Base-by-base conservation (phyloP, 805 yeast species). In the Candida orba region DNA sequence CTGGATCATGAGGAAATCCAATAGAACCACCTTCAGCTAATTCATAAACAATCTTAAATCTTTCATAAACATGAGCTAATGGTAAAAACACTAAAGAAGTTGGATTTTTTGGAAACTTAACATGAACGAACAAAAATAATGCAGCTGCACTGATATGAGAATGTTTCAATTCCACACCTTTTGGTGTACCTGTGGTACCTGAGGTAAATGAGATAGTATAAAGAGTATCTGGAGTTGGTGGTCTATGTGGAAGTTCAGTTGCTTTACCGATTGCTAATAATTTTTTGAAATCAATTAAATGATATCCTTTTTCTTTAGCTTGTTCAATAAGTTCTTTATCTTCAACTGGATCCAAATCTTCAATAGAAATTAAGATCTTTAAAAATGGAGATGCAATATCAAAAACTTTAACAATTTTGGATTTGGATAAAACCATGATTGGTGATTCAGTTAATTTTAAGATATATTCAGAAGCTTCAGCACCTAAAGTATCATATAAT, bases 141-240 rank as follows among this genome's bases (percentile, higher is more conserved):
- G 76, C 72, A 7, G 69, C 73, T 3, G 84, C 71, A 12, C 72
- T 65, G 10, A 75, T 68, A 54, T 72, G 72, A 10, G 64, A 63
- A 40, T 82, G 87, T 8, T 75, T 66, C 36, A 76, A 46, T 40
- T 71, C 75, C 15, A 79, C 89, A 42, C 90, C 90, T 61, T 83
- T 82, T 39, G 90, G 90, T 15, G 72, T 62, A 15, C 88, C 88
- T 1, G 89, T 81, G 2, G 90, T 82, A 29, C 90, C 90, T 0
- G 86, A 79, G 3, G 90, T 83, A 58, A 81, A 82, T 8, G 82
- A 76, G 39, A 83, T 74, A 15, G 89, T 79, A 57, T 76, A 78
- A 17, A 73, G 38, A 22, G 74, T 71, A 14, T 75, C 71, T 1
- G 79, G 74, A 1, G 60, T 64, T 23, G 87, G 84, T 12, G 76